These are phyloP conservation scores for Diaporthe citri DNA, from an alignment of 2,329 filamentous ascomycete genomes.

Conservation along the genomic window DNA sequence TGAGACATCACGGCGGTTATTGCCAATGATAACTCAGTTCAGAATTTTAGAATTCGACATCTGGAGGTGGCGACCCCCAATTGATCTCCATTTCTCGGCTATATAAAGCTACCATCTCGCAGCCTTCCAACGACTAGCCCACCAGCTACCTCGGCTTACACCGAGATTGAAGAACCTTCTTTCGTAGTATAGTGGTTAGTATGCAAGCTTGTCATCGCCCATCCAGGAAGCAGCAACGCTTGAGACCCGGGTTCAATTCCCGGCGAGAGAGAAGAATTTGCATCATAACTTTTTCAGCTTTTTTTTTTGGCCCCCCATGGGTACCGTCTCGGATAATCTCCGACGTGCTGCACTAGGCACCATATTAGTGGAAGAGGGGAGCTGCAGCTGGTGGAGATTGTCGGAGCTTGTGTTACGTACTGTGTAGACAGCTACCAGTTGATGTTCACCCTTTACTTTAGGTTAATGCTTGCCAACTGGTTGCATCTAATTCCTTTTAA, in stretches of 20 bases:
- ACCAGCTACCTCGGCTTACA: background rate
- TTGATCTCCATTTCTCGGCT: too few species aligned
- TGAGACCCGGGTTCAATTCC: conserved; percentile 38
- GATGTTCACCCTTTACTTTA: too few species aligned
- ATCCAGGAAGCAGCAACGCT: conserved; percentile 17
- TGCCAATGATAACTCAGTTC: too few species aligned
- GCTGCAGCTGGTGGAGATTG: background rate
- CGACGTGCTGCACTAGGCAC: background rate
- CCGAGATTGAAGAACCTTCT: background rate
- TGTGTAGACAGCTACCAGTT: background rate
- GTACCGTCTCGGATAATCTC: background rate
- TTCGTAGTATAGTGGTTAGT: conserved; percentile 35
- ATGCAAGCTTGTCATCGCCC: conserved; percentile 34
- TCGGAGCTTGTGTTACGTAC: background rate
- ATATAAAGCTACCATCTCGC: too few species aligned
- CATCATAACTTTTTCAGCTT: background rate
- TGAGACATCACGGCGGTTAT: too few species aligned
- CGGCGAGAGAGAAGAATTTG: conserved; percentile 35
- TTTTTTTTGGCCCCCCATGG: background rate
- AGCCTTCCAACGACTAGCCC: background rate
- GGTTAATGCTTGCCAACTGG: background rate
- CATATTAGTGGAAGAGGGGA: background rate
- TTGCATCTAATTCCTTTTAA: background rate
- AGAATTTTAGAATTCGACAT: background rate
- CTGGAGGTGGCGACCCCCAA: background rate